These are phyloP conservation scores for Flaveria sonorensis DNA, from an alignment of 129 eudicot species.

Conservation along the genomic window DNA sequence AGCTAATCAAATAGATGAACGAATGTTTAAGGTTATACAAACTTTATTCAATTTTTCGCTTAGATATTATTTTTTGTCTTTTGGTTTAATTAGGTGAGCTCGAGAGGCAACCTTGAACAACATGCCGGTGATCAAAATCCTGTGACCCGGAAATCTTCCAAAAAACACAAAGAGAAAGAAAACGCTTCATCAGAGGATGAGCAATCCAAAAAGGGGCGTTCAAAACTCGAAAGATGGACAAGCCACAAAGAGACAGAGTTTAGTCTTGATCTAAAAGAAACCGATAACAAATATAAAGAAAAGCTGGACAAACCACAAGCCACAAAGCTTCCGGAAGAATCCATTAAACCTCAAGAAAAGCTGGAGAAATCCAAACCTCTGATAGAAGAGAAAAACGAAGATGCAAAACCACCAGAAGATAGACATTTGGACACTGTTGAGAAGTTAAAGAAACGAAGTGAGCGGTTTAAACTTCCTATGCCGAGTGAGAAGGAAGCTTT, in stretches of 20 bases:
- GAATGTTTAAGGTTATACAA: slow-evolving; percentile 9
- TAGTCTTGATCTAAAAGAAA: slow-evolving; percentile 42
- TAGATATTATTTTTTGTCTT: slow-evolving; percentile 27
- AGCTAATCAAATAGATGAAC: neutral
- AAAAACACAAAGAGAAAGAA: slow-evolving; percentile 46
- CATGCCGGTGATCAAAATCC: slow-evolving; percentile 46
- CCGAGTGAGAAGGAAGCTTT: slow-evolving; percentile 79
- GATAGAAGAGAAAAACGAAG: slow-evolving; percentile 45
- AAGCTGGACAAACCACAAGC: too few relatives aligned
- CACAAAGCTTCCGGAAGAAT: slow-evolving; percentile 40
- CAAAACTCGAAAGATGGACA: slow-evolving; percentile 94
- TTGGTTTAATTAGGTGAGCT: slow-evolving; percentile 46
- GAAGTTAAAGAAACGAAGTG: slow-evolving; percentile 91
- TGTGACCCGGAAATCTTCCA: slow-evolving; percentile 42
- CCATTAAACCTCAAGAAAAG: slow-evolving; percentile 47
- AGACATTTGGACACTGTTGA: slow-evolving; percentile 86
- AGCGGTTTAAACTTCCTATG: slow-evolving; percentile 97
- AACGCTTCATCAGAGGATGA: slow-evolving; percentile 84
- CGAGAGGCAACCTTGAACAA: slow-evolving; percentile 59
- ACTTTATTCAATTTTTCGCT: slow-evolving; percentile 18
- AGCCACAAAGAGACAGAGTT: slow-evolving; percentile 88
- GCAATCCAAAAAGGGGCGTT: slow-evolving; percentile 83
- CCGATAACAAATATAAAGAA: slow-evolving; percentile 32
- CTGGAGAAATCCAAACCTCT: slow-evolving; percentile 42
- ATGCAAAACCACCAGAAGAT: slow-evolving; percentile 53